Base-by-base conservation (phyloP, 225 moss, liverwort and hornwort genomes). In the Pseudisothecium myosuroides region DNA sequence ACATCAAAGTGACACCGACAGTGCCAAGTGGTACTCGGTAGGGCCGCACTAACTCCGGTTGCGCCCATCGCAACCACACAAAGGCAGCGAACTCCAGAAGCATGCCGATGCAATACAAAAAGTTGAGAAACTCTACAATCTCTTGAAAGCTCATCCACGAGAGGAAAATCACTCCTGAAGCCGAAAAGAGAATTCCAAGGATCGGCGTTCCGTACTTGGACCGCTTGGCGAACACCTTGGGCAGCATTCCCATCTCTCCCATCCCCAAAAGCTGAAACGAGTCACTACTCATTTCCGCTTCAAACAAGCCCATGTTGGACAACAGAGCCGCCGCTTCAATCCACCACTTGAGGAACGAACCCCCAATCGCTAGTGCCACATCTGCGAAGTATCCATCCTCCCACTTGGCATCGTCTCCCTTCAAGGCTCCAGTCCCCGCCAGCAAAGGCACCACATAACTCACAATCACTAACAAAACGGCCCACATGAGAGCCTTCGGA, bases 201-300 rank as follows among this genome's bases (percentile, higher is more conserved):
- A 93, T 89, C 14, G 95, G 95, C 28, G 95, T 95, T 72, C 94
- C 94, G 29, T 93, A 92, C 88, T 93, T 87, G 83, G 95, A 95
- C 82, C 95, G 91, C 65, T 90, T 88, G 49, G 95, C 92, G 73
- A 95, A 95, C 81, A 91, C 91, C 86, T 94, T 88, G 34, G 95
- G 95, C 83, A 95, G 73, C 95, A 95, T 92, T 52, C 95, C 95
- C 32, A 77, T 88, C 92, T 95, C 94, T 67, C 94, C 95, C 95
- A 95, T 95, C 61, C 98, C 98, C 84, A 95, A 93, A 59, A 99
- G 95, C 95, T 99, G 98, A 78, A 95, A 99, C 29, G 98, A 95
- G 88, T 99, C 98, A 43, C 96, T 97, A 63, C 98, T 99, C 98
- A 99, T 99, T 81, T 99, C 98, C 11, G 98, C 98, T 83, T 97